Base-by-base conservation (phyloP, 768 basidiomycete genomes). In the Phylloporus sp. region DNA sequence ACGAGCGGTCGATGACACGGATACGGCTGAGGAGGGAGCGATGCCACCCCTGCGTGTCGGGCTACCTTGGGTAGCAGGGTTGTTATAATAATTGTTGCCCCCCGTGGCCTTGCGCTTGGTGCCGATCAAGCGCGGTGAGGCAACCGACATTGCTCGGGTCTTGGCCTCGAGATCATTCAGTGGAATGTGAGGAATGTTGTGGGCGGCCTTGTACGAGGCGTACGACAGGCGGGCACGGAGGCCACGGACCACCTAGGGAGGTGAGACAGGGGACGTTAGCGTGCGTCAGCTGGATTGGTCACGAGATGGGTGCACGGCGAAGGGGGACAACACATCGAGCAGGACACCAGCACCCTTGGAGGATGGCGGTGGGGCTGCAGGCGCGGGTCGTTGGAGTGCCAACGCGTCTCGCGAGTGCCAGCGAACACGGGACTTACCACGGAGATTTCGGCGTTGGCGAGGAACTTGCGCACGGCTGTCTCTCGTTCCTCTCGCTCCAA, bases 121-220 rank as follows among this genome's bases (percentile, higher is more conserved):
- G 61, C 75, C 71, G 68, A 76, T 71, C 68, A 79, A 68, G 65
- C 79, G 77, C 66, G 72, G 64, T 50, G 73, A 70, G 38, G 71
- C 63, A 49, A 71, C 70, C 45, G 68, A 65, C 58, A 78, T 74
- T 49, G 54, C 59, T 44, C 67, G 69, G 32, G 70, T 67, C 58
- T 81, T 81, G 14, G 78, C 75, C 63, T 91, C 90, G 38, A 89
- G 76, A 52, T 90, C 86, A 58, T 76, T 75, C 39, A 90, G 69
- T 36, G 82, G 73, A 40, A 81, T 70, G 45, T 81, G 78, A 9
- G 82, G 71, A 45, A 86, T 68, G 63, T 88, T 85, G 65, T 88
- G 78, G 13, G 76, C 75, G 5, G 89, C 86, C 69, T 91, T 91
- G 76, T 85, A 90, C 2, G 84, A 83, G 20, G 89, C 89, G 67